Base-by-base conservation (phyloP, 176 grass and related monocot genomes). In the Oryza officinalis region DNA sequence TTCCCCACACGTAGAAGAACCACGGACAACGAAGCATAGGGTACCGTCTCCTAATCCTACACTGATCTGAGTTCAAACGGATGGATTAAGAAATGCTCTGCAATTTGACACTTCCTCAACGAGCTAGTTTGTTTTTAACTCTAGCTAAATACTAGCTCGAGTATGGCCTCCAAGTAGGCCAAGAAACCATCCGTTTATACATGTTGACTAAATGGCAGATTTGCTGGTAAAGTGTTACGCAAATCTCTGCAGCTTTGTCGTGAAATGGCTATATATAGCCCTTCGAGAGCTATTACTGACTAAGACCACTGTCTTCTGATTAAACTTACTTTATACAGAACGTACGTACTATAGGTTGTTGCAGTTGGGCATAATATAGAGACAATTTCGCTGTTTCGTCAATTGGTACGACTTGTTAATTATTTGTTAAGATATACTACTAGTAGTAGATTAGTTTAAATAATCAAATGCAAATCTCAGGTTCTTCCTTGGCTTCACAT, bases 211-310 rank as follows among this genome's bases (percentile, higher is more conserved):
- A 81, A 76, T 69, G 27, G 12, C n/a, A 0, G 2, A 15, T 80
- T 74, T 63, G n/a, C 32, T 59, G 83, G 10, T 78, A 38, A 65
- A 71, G 32, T 8, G 57, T 65, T 71, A 82, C 67, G 67, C 15
- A 35, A 86, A 82, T 90, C 73, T 67, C 59, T 61, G 78, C 35
- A 59, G 31, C 30, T 89, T 67, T 72, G 78, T 86, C 43, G 17
- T 20, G 2, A 14, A 54, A 14, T 64, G 52, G 5, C 5, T 45
- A 65, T 28, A 65, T 45, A 65, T 28, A 65, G 43, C 14, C 43
- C 81, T 57, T 54, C 30, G 25, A 50, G 67, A 43, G 70, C 70
- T 75, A 43, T 65, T 71, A 50, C 28, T 66, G 45, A 47, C 10
- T 45, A 50, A 47, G 41, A 88, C 43, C 44, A 77, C 54, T 67